Evolutionary conservation across 169 alveolate species (phyloP).

Genomic region (Cystoisospora suis): DNA sequence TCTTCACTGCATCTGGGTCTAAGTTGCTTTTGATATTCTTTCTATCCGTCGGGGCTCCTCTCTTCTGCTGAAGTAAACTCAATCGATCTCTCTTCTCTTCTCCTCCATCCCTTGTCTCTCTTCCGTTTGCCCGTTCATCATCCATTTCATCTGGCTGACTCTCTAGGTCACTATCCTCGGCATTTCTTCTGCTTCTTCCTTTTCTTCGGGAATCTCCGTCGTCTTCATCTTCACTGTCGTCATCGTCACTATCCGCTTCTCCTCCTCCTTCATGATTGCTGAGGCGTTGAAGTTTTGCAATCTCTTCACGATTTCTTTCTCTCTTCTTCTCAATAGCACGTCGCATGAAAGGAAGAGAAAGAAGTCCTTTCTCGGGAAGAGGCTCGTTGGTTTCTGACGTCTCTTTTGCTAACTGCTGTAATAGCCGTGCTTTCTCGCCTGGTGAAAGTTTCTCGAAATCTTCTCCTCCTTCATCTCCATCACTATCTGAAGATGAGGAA

Average conservation of each 20-base stretch:
- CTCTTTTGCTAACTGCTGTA: neutral
- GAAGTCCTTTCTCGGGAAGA: constrained; percentile 47
- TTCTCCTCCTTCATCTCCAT: neutral
- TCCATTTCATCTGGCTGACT: neutral
- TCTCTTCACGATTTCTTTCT: constrained; percentile 23
- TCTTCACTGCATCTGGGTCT: neutral
- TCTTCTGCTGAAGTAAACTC: neutral
- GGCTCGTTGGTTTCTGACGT: neutral
- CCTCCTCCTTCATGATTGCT: neutral
- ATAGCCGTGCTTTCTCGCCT: constrained; percentile 3
- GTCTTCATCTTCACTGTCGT: neutral
- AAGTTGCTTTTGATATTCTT: neutral
- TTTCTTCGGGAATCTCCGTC: neutral
- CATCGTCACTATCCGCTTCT: neutral
- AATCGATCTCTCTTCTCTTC: neutral
- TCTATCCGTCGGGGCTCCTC: neutral
- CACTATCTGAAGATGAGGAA: neutral
- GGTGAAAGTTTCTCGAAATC: neutral
- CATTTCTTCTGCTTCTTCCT: neutral
- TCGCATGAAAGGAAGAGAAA: constrained; percentile 52
- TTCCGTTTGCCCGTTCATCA: neutral
- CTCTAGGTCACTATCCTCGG: constrained; percentile 13
- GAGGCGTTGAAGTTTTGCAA: neutral
- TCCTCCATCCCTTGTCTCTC: neutral
- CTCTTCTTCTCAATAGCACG: constrained; percentile 39